A percentile compares a stretch with the other conserved stretches of the same genome.
Conservation (phyloP, 768 basidiomycete species). For the Inosperma sp. region DNA sequence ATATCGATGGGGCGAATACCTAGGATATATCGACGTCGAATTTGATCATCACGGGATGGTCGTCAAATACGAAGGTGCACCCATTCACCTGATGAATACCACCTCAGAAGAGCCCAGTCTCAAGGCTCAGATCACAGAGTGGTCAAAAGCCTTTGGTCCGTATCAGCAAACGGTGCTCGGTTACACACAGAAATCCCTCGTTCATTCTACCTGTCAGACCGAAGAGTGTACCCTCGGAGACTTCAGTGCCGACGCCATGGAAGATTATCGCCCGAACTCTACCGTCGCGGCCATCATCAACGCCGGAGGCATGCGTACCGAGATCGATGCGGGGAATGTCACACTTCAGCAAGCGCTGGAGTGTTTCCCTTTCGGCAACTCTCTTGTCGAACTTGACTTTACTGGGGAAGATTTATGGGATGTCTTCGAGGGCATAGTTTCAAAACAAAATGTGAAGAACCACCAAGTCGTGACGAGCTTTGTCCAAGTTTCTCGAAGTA, state of each 20-base stretch:
- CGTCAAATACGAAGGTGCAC: conserved; percentile 37
- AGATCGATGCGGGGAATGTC: conserved; percentile 38
- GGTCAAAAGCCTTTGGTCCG: conserved; percentile 36
- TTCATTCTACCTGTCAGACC: conserved; percentile 38
- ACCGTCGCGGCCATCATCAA: conserved; percentile 37
- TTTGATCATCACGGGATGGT: conserved; percentile 38
- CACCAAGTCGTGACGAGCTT: conserved; percentile 34
- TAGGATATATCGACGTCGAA: conserved; percentile 42
- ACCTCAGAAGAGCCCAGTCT: conserved; percentile 34
- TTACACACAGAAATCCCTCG: conserved; percentile 29
- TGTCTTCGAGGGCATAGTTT: conserved; percentile 39
- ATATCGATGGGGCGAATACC: conserved; percentile 44
- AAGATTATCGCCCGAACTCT: conserved; percentile 29
- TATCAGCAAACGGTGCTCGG: conserved; percentile 36
- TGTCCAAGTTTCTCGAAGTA: conserved; percentile 38
- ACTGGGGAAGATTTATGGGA: conserved; percentile 40
- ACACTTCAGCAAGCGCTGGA: conserved; percentile 37
- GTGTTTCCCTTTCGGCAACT: conserved; percentile 43
- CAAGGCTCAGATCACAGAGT: conserved; percentile 35
- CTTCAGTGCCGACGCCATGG: conserved; percentile 40
- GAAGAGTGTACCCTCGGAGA: conserved; percentile 43
- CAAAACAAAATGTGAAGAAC: conserved; percentile 27
- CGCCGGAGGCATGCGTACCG: conserved; percentile 39
- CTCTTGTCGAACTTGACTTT: conserved; percentile 36
- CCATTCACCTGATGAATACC: conserved; percentile 38